Conservation (phyloP, 768 basidiomycete species). For the Jaapia argillacea region DNA sequence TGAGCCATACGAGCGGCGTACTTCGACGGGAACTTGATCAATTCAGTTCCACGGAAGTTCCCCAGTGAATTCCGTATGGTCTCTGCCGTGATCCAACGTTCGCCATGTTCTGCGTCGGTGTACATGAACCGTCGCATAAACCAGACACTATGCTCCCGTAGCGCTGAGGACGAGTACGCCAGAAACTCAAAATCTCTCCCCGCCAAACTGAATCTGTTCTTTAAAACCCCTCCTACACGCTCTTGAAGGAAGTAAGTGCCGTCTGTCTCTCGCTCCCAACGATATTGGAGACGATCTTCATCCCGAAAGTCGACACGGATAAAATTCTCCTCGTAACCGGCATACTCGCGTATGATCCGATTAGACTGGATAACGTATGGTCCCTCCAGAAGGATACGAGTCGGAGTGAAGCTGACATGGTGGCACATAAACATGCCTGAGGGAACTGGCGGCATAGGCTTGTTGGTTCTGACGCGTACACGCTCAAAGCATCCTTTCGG, state of each 20-base stretch:
- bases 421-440: constrained; percentile 50
- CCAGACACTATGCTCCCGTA: constrained; percentile 79
- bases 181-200: constrained; percentile 71
- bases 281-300: constrained; percentile 67
- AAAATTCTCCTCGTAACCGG: constrained; percentile 54
- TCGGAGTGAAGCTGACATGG: constrained; percentile 71
- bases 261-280: constrained; percentile 62
- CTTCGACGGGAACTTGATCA: constrained; percentile 58
- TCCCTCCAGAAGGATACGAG: constrained; percentile 64
- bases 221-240: constrained; percentile 26
- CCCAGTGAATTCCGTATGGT: constrained; percentile 57
- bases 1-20: constrained; percentile 78
- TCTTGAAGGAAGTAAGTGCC: constrained; percentile 38
- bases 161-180: constrained; percentile 71
- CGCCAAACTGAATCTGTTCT: constrained; percentile 58
- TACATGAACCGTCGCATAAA: constrained; percentile 58
- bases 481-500: constrained; percentile 37
- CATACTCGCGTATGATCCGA: constrained; percentile 63
- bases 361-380: constrained; percentile 73
- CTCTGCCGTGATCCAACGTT: constrained; percentile 39
- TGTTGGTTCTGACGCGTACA: constrained; percentile 15
- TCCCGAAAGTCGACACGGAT: constrained; percentile 80
- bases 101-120: too few relatives aligned
- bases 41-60: constrained; percentile 42
- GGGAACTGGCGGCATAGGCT: constrained; percentile 11